phyloP scores from a whole-genome alignment of 2,329 filamentous ascomycete species.

The Fusarium algeriense region DNA sequence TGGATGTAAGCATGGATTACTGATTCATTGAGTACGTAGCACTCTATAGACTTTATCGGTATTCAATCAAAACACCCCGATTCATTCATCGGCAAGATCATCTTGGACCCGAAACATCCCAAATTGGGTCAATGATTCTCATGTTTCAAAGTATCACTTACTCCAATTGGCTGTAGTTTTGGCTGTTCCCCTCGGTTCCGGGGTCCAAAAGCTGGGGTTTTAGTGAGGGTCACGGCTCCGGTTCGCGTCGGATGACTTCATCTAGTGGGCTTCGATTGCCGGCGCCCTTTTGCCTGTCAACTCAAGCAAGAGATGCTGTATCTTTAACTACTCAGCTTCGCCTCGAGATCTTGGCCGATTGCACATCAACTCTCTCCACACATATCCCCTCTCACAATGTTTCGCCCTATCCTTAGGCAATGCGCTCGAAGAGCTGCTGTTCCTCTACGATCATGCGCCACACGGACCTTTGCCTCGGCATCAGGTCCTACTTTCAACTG shows the following conservation, averaged over 20 bases:
- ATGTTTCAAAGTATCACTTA: constrained; percentile 12
- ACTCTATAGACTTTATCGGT: constrained; percentile 23
- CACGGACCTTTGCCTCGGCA: constrained; percentile 54
- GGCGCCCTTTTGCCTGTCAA: constrained; percentile 31
- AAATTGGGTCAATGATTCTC: constrained; percentile 25
- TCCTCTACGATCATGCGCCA: constrained; percentile 45
- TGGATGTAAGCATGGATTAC: constrained; percentile 14
- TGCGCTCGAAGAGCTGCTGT: constrained; percentile 42
- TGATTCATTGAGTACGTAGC: constrained; percentile 23
- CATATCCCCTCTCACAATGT: constrained; percentile 42
- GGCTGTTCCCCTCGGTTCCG: constrained; percentile 40
- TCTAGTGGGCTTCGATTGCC: constrained; percentile 42
- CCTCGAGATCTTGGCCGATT: neutral
- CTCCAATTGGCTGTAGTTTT: constrained; percentile 19
- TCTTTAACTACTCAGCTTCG: constrained; percentile 33
- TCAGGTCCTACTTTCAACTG: constrained; percentile 76
- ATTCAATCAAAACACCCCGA: constrained; percentile 27
- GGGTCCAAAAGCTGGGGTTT: constrained; percentile 45
- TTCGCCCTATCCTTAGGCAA: constrained; percentile 50
- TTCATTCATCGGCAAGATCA: constrained; percentile 23
- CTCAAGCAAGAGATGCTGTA: constrained; percentile 27
- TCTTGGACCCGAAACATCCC: constrained; percentile 22
- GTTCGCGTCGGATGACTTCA: constrained; percentile 51
- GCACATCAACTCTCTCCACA: neutral
- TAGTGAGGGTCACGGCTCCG: constrained; percentile 40